Evolutionary conservation across 1,284 basidiomycete species (phyloP).

Genomic region (Irpex lacteus): DNA sequence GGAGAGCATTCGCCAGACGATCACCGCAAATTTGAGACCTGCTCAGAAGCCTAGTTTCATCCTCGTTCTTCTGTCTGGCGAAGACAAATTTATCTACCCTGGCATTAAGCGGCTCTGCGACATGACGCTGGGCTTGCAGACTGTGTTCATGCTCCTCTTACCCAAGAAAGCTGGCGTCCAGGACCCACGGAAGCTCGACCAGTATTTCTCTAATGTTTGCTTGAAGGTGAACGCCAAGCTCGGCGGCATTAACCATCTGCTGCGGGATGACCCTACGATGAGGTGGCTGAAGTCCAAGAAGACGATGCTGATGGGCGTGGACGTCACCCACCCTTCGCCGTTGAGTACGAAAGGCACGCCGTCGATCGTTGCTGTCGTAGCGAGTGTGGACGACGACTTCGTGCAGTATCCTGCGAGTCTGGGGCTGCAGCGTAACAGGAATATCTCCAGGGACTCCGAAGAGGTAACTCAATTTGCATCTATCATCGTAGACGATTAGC

Average conservation of each 20-base stretch:
- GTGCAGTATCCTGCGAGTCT: constrained; percentile 71
- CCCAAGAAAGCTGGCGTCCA: constrained; percentile 48
- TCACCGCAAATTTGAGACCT: constrained; percentile 32
- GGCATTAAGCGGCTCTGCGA: constrained; percentile 75
- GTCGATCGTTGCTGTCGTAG: constrained; percentile 77
- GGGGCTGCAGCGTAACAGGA: constrained; percentile 52
- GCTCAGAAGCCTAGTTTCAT: constrained; percentile 50
- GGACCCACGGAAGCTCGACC: constrained; percentile 50
- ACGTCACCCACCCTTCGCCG: constrained; percentile 72
- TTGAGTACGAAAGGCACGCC: constrained; percentile 59
- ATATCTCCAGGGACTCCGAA: constrained; percentile 36
- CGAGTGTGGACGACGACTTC: constrained; percentile 61
- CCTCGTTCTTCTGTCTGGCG: constrained; percentile 58
- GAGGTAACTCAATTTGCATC: constrained; percentile 46
- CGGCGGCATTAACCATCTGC: constrained; percentile 70
- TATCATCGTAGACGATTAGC: neutral
- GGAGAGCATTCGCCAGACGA: constrained; percentile 33
- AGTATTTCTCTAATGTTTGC: constrained; percentile 78
- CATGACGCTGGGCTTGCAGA: constrained; percentile 62
- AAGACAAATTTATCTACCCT: constrained; percentile 71
- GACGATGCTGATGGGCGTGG: constrained; percentile 82
- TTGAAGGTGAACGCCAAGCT: constrained; percentile 70
- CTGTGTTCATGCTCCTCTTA: constrained; percentile 56
- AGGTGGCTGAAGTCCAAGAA: constrained; percentile 58
- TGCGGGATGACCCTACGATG: constrained; percentile 50